Percentiles rank a stretch among this genome's conserved stretches.
Conservation (phyloP, 352 stramenopile genomes). For the Globisporangium okanoganense region DNA sequence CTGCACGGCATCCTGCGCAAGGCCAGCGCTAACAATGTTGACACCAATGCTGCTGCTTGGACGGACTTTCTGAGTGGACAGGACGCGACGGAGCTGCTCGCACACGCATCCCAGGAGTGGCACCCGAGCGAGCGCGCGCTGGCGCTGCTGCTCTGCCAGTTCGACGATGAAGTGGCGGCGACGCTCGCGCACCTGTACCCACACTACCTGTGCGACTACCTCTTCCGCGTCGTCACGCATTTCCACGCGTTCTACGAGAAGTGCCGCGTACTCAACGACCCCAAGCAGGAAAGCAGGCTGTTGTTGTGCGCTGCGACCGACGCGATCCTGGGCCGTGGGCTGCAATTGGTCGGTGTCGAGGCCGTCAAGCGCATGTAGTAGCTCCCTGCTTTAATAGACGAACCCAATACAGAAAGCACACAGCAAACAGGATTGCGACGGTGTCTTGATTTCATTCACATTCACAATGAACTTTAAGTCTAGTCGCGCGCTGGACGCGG, state of each 20-base stretch:
- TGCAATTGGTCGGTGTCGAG: constrained; percentile 67
- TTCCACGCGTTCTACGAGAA: constrained; percentile 85
- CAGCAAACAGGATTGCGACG: not conserved
- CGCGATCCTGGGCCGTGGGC: constrained; percentile 54
- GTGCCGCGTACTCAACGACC: constrained; percentile 64
- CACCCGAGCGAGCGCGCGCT: constrained; percentile 62
- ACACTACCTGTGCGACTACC: constrained; percentile 78
- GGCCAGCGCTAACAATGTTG: constrained; percentile 21
- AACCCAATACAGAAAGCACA: not conserved
- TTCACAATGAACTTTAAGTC: not conserved
- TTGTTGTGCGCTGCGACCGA: constrained; percentile 74
- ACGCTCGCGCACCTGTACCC: constrained; percentile 60
- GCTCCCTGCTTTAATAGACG: not conserved
- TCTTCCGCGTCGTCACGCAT: constrained; percentile 72
- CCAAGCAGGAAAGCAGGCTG: constrained; percentile 62
- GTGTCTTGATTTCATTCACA: not conserved
- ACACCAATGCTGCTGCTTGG: constrained; percentile 21
- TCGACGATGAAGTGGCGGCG: constrained; percentile 68
- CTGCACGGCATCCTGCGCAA: constrained; percentile 75
- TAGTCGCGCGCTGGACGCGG: constrained; percentile 42
- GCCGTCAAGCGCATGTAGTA: constrained; percentile 70
- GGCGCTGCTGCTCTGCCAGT: constrained; percentile 70
- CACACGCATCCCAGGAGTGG: constrained; percentile 46
- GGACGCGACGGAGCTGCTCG: constrained; percentile 33
- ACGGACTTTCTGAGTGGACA: constrained; percentile 22